A percentile compares a stretch with the other conserved stretches of the same genome.
Conservation (phyloP, 1,284 basidiomycete species). For the Mycosarcoma mackinlayi region DNA sequence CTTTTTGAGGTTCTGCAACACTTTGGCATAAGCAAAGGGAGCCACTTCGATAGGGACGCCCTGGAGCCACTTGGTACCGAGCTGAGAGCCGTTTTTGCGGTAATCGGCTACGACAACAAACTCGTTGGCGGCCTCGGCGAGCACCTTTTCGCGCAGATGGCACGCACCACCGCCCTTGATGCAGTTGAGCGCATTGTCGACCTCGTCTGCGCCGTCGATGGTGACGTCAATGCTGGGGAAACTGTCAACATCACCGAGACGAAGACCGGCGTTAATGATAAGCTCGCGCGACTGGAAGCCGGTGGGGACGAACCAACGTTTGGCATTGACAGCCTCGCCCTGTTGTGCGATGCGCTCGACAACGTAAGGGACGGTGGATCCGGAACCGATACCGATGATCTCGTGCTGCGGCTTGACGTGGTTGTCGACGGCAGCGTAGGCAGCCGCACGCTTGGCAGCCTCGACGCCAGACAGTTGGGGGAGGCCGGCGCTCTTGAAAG, state of each 20-base stretch:
- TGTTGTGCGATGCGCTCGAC: constrained; percentile 93
- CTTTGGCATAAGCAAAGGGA: constrained; percentile 92
- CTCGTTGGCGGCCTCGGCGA: constrained; percentile 86
- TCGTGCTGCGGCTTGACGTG: constrained; percentile 85
- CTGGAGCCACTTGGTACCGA: constrained; percentile 85
- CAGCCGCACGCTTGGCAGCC: constrained; percentile 85
- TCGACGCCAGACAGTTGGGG: constrained; percentile 56
- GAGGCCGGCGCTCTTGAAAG: constrained; percentile 34
- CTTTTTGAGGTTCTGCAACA: constrained; percentile 57
- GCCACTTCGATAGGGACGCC: constrained; percentile 96
- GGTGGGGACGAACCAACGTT: constrained; percentile 68
- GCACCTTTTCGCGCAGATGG: constrained; percentile 94
- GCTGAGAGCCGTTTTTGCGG: constrained; percentile 79
- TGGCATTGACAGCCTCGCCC: constrained; percentile 79
- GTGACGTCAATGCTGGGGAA: constrained; percentile 89
- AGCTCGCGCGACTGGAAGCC: constrained; percentile 97
- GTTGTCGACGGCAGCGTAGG: constrained; percentile 91
- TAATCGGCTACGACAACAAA: constrained; percentile 96
- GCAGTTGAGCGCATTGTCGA: constrained; percentile 86
- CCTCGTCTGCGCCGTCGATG: constrained; percentile 96
- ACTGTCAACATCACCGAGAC: constrained; percentile 81
- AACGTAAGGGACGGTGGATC: constrained; percentile 97
- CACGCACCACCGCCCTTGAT: constrained; percentile 99
- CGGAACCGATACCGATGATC: constrained; percentile 73
- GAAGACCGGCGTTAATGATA: constrained; percentile 81